Evolutionary conservation across 495 filamentous ascomycete genomes (phyloP).

Genomic region (Neurospora pannonica): DNA sequence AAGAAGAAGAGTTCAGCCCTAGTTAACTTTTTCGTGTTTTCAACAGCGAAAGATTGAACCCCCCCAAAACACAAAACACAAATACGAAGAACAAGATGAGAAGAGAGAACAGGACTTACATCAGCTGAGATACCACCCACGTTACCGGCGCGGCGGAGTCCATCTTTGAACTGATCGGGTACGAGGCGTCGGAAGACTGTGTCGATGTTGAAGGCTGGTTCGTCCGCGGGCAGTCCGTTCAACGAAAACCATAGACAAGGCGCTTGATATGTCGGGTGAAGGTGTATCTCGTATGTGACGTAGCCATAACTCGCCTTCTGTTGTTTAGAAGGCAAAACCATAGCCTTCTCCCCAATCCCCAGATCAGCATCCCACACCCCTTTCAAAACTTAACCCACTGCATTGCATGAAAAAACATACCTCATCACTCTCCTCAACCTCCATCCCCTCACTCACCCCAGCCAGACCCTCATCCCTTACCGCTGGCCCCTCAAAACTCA

Average conservation of each 20-base stretch:
- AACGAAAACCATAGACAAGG: conserved; percentile 52
- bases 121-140: conserved; percentile 71
- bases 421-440: conserved; percentile 40
- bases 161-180: conserved; percentile 48
- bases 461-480: background rate
- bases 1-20: conserved; percentile 23
- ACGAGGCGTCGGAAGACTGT: conserved; percentile 61
- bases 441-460: conserved; percentile 21
- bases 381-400: background rate
- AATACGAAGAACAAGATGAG: conserved; percentile 17
- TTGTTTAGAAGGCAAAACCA: background rate
- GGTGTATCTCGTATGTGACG: conserved; percentile 52
- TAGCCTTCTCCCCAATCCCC: conserved; percentile 34
- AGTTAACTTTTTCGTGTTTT: conserved; percentile 31
- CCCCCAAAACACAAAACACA: conserved; percentile 1
- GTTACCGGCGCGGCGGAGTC: conserved; percentile 49
- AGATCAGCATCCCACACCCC: conserved; percentile 16
- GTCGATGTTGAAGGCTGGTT: conserved; percentile 44
- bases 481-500: conserved; percentile 21
- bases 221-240: conserved; percentile 33
- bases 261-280: conserved; percentile 47
- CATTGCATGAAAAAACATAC: conserved; percentile 16
- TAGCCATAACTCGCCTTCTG: conserved; percentile 19
- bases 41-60: background rate
- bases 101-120: conserved; percentile 39